Conservation (phyloP, 495 filamentous ascomycete species). For the Tuber microsphaerosporum region DNA sequence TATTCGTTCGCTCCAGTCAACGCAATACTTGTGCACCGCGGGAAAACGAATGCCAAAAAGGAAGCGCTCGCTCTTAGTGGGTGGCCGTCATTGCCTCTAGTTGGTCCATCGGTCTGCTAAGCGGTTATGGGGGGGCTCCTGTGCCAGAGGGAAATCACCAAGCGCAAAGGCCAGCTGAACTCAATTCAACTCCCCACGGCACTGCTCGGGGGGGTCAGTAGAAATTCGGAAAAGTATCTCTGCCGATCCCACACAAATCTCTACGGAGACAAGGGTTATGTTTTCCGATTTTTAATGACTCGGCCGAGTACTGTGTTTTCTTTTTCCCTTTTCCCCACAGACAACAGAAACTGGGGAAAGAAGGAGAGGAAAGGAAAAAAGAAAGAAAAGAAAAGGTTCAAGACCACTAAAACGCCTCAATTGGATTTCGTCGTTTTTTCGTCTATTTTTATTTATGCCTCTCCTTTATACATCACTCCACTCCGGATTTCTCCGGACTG, state of each 20-base stretch:
- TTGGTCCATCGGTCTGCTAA: background rate
- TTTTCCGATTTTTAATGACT: too few relatives aligned
- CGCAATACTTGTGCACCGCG: background rate
- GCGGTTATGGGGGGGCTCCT: background rate
- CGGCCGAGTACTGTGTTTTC: too few relatives aligned
- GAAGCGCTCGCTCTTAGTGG: background rate
- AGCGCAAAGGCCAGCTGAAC: background rate
- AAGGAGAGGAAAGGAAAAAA: background rate
- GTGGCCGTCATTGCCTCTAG: background rate
- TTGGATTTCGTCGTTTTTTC: background rate
- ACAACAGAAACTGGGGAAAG: background rate
- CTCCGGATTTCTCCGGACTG: too few relatives aligned
- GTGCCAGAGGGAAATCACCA: background rate
- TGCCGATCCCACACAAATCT: too few relatives aligned
- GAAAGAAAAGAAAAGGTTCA: background rate
- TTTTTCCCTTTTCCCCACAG: background rate
- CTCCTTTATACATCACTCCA: background rate
- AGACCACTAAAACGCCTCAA: background rate
- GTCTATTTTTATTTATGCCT: background rate
- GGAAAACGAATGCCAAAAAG: background rate
- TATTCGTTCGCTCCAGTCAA: background rate
- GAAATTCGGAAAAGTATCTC: too few relatives aligned
- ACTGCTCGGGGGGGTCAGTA: too few relatives aligned
- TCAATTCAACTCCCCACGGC: too few relatives aligned
- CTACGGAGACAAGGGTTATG: too few relatives aligned